Conservation (phyloP, 2,329 filamentous ascomycete species). For the Alternaria incomplexa region DNA sequence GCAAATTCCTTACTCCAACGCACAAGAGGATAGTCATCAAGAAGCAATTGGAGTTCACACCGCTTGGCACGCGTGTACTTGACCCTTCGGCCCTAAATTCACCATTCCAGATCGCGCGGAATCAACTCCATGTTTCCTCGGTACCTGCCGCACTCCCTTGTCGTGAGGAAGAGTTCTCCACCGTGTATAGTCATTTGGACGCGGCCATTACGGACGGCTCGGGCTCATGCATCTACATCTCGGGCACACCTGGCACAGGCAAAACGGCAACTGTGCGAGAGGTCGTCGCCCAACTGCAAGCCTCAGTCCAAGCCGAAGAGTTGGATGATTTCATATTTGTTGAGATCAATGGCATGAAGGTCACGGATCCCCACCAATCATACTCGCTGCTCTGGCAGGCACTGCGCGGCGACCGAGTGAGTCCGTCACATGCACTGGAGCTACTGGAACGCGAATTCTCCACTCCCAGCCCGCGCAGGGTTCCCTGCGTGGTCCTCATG, state of each 20-base stretch:
- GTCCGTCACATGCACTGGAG: conserved; percentile 87
- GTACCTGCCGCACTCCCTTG: conserved; percentile 90
- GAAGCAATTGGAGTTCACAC: conserved; percentile 92
- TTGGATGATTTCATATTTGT: conserved; percentile 99
- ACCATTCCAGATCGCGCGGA: conserved; percentile 89
- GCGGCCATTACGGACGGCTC: conserved; percentile 92
- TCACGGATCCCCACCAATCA: conserved; percentile 95
- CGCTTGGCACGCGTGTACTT: conserved; percentile 84
- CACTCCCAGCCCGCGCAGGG: conserved; percentile 84
- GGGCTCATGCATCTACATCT: conserved; percentile 98
- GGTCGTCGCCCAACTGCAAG: conserved; percentile 86
- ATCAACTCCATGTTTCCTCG: conserved; percentile 88
- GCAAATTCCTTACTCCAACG: conserved; percentile 66
- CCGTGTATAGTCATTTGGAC: conserved; percentile 92
- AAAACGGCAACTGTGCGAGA: conserved; percentile 98
- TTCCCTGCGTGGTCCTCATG: conserved; percentile 97
- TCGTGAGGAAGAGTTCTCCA: conserved; percentile 86
- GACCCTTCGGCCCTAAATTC: conserved; percentile 80
- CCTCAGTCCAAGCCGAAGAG: conserved; percentile 86
- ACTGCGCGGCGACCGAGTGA: conserved; percentile 89
- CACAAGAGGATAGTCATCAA: conserved; percentile 76
- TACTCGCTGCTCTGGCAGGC: conserved; percentile 97
- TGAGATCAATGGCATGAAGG: conserved; percentile 99
- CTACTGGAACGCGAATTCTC: conserved; percentile 92
- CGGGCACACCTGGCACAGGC: conserved; percentile 95